Percentiles rank a stretch among this genome's conserved stretches.
Evolutionary conservation across 1,284 basidiomycete genomes (phyloP).

Genomic region (Xerocomus cyaneibrunnescens): DNA sequence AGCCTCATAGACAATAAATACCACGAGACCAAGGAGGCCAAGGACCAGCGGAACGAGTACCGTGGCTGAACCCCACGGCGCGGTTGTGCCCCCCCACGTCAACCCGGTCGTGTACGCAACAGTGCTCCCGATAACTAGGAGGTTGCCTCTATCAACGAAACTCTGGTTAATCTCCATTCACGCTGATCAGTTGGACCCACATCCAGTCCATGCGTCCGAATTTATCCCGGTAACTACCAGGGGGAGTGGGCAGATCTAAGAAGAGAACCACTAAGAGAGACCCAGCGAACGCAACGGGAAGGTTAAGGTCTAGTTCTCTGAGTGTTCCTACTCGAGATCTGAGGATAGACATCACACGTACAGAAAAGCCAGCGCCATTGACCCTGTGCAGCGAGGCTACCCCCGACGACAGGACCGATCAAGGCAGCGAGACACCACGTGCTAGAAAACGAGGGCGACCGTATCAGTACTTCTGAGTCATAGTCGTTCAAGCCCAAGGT

Average conservation of each 20-base stretch:
- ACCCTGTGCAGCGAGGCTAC: slow-evolving; percentile 11
- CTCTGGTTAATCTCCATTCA: not conserved
- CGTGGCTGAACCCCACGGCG: slow-evolving; percentile 41
- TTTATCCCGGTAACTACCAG: slow-evolving; percentile 11
- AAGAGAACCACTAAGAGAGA: slow-evolving; percentile 7
- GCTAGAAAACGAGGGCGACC: not conserved
- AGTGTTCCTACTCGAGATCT: not conserved
- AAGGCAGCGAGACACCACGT: slow-evolving; percentile 15
- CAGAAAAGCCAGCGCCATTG: slow-evolving; percentile 23
- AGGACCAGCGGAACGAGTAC: slow-evolving; percentile 45
- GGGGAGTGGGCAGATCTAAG: slow-evolving; percentile 13
- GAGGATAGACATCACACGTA: not conserved
- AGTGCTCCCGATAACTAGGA: slow-evolving; percentile 13
- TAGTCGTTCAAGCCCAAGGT: not conserved
- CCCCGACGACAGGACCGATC: slow-evolving; percentile 18
- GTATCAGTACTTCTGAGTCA: not conserved
- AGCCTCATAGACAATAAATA: slow-evolving; percentile 14
- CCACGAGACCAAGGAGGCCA: slow-evolving; percentile 35
- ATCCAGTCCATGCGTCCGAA: slow-evolving; percentile 18
- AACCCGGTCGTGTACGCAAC: slow-evolving; percentile 10
- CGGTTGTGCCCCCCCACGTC: slow-evolving; percentile 19
- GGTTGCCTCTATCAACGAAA: slow-evolving; percentile 9
- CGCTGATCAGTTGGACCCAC: not conserved
- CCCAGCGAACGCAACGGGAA: slow-evolving; percentile 11
- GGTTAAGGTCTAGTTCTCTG: slow-evolving; percentile 14